Conservation (phyloP, 805 yeast genomes). For the Metschnikowia drakensbergensis region DNA sequence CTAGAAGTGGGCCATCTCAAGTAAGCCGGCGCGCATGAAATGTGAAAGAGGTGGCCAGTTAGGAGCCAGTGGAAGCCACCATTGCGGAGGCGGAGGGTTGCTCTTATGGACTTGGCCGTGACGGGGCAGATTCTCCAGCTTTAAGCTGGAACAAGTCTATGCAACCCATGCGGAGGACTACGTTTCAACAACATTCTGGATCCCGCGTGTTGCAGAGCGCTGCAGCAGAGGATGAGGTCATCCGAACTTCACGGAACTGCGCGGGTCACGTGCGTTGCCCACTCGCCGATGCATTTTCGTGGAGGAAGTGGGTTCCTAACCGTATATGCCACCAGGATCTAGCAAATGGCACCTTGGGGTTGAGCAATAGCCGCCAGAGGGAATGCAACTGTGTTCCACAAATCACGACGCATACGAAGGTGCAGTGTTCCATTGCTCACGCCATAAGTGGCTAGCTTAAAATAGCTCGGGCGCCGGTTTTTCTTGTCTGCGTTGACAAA, state of each 20-base stretch:
- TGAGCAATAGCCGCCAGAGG: background rate
- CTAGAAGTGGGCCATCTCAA: background rate
- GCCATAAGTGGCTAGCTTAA: background rate
- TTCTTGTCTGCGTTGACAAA: background rate
- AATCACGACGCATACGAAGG: background rate
- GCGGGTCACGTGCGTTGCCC: conserved; percentile 2
- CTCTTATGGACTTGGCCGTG: background rate
- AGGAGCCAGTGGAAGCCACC: background rate
- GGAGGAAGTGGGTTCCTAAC: background rate
- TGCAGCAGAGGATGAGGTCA: background rate
- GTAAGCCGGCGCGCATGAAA: conserved; percentile 1
- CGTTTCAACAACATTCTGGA: background rate
- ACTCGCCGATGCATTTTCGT: background rate
- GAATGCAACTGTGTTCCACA: background rate
- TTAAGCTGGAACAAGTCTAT: background rate
- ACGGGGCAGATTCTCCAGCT: background rate
- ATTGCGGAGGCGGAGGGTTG: background rate
- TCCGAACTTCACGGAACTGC: background rate
- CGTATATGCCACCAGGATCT: background rate
- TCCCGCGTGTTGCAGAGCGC: background rate
- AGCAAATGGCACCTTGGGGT: background rate
- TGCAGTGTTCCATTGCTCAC: background rate
- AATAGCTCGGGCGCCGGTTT: background rate
- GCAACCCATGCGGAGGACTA: background rate
- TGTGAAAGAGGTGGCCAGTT: background rate